Conservation (phyloP, 441 rosid genomes). For the Macaranga tanarius region DNA sequence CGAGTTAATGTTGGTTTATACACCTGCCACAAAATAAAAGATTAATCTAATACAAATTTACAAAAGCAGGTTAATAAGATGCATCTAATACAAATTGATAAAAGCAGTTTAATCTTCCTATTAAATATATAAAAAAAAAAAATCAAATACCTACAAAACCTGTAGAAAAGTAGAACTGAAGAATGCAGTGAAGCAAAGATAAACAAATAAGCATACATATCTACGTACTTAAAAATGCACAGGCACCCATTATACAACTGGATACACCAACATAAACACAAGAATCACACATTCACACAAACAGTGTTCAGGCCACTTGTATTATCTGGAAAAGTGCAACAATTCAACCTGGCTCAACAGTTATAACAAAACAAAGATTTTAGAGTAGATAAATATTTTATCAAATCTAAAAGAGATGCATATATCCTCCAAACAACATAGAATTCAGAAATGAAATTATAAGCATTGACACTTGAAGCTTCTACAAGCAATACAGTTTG, state of each 20-base stretch:
- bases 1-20: constrained; percentile 72
- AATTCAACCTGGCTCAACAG: neutral
- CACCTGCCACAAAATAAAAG: constrained; percentile 55
- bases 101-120: constrained; percentile 1
- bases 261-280: neutral
- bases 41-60: constrained; percentile 15
- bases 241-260: neutral
- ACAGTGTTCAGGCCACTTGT: constrained; percentile 3
- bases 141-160: neutral
- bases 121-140: neutral
- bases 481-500: too few relatives aligned
- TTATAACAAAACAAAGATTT: neutral
- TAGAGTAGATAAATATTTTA: neutral
- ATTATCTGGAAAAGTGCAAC: constrained; percentile 4
- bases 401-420: too few relatives aligned
- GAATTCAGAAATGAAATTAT: neutral
- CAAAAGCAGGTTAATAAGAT: too few relatives aligned
- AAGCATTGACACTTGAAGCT: neutral
- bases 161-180: neutral
- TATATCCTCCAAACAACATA: neutral
- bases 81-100: constrained; percentile 14
- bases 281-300: neutral
- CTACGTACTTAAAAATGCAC: neutral
- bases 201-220: neutral
- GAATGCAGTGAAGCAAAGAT: constrained; percentile 8